Conservation (phyloP, 2,329 filamentous ascomycete genomes). For the Apiospora kogelbergensis region DNA sequence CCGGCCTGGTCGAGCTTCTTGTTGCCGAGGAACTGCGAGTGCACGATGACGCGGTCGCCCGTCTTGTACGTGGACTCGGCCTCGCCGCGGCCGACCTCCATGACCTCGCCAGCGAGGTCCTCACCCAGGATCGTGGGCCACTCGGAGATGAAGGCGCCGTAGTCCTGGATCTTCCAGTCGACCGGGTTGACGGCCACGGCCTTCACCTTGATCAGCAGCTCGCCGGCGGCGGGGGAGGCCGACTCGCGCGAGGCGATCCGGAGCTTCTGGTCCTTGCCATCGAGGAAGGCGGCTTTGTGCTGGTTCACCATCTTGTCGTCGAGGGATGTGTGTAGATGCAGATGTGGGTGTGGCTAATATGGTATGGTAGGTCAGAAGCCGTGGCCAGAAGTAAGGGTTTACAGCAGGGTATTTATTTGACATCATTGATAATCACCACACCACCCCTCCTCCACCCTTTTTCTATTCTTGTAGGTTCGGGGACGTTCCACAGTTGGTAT, state of each 20-base stretch:
- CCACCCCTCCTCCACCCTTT: background rate
- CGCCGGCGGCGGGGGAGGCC: conserved; percentile 3
- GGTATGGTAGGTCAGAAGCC: background rate
- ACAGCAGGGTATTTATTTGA: background rate
- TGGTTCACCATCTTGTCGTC: conserved; percentile 5
- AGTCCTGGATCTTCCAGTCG: conserved; percentile 36
- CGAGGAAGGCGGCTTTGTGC: conserved; percentile 11
- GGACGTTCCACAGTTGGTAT: background rate
- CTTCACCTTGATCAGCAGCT: conserved; percentile 16
- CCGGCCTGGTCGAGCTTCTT: conserved; percentile 10
- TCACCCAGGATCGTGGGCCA: conserved; percentile 23
- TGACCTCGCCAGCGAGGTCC: conserved; percentile 23
- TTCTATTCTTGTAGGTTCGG: conserved; percentile 1
- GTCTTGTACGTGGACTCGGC: conserved; percentile 12
- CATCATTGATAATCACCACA: background rate
- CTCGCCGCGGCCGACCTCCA: conserved; percentile 19
- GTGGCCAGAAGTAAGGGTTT: background rate
- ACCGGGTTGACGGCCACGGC: conserved; percentile 35
- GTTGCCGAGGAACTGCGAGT: conserved; percentile 14
- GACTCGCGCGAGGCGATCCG: background rate
- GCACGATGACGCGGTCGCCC: conserved; percentile 34
- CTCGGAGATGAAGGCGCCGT: conserved; percentile 22
- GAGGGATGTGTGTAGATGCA: background rate
- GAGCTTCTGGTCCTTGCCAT: conserved; percentile 4
- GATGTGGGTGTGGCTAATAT: background rate